Evolutionary conservation across 305 asterid genomes (phyloP), one percentile per base, ranked within the genome.

Genomic region (Solanum hybrid): DNA sequence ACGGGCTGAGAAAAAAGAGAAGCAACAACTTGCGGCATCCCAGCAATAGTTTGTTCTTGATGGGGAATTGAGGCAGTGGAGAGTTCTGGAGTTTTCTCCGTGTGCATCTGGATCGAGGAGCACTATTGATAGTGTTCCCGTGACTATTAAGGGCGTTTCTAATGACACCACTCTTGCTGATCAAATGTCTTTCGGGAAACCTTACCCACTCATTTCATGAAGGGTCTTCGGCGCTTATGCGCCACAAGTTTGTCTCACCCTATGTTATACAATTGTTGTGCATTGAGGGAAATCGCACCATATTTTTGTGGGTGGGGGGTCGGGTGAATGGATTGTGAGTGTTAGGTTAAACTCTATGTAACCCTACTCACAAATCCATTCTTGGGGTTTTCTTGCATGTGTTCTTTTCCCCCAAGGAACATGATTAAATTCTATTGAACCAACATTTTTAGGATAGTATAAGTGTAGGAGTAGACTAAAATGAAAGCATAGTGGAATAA

Each of bases 1-100:
- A 46, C 1, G 8, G 22, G 64, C 3, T 42, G 4, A 14, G 22
- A 46, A 46, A 46, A 14, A 5, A 5, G 3, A 46, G 3, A 46
- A 46, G 22, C 22, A 14, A 0, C 0, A 51, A 0, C 22, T 51
- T 51, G 8, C 1, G 64, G 3, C 22, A 16, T 14, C 8, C 64
- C 3, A 2, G 0, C 22, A 16, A 5, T 0, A 51, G 8, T 16
- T 18, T 51, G 18, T 51, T 51, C 64, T 51, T 51, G 22, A 51
- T 14, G 64, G 2, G 8, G 64, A 51, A 18, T 51, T 51, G 22
- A 51, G 64, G 8, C 8, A 51, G 8, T 16, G 8, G 22, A 51
- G 64, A 51, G 64, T 16, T 51, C 0, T 16, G 22, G 22, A 51
- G 22, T 14, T 51, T 51, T 0, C 22, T 51, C 0, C 22, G 3